phyloP scores from a whole-genome alignment of 805 yeast species.

The Monosporozyma solicola region DNA sequence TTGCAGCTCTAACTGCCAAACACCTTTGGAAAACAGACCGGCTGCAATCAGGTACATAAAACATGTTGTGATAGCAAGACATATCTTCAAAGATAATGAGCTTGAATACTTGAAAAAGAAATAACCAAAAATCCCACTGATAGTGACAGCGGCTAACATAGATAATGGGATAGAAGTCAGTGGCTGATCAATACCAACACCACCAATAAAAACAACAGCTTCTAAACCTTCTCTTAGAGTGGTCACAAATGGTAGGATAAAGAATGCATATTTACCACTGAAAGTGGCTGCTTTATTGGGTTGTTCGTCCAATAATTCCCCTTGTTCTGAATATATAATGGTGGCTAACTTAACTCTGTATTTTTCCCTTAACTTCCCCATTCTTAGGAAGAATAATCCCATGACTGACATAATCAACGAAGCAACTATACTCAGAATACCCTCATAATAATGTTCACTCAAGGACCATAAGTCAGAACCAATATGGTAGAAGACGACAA shows the following conservation, averaged over 20 bases:
- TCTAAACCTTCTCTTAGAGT: slow-evolving; percentile 85
- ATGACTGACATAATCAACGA: slow-evolving; percentile 71
- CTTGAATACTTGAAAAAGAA: slow-evolving; percentile 71
- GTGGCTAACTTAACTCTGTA: slow-evolving; percentile 59
- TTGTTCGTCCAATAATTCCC: slow-evolving; percentile 10
- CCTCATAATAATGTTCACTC: slow-evolving; percentile 88
- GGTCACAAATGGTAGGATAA: slow-evolving; percentile 74
- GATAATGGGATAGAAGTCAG: slow-evolving; percentile 56
- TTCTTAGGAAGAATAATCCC: slow-evolving; percentile 77
- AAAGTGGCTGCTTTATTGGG: slow-evolving; percentile 29
- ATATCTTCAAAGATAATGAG: slow-evolving; percentile 63
- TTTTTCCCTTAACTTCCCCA: slow-evolving; percentile 73
- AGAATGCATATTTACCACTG: slow-evolving; percentile 57
- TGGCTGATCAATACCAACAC: slow-evolving; percentile 71
- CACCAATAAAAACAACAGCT: slow-evolving; percentile 87
- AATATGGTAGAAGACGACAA: slow-evolving; percentile 59
- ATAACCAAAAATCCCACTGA: slow-evolving; percentile 58
- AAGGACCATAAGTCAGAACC: slow-evolving; percentile 83
- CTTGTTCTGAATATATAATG: slow-evolving; percentile 29
- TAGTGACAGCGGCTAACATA: slow-evolving; percentile 44
- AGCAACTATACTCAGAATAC: slow-evolving; percentile 68
- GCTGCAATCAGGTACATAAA: slow-evolving; percentile 79
- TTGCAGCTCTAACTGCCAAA: slow-evolving; percentile 85
- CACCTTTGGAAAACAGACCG: slow-evolving; percentile 77
- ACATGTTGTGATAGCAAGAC: slow-evolving; percentile 66